Evolutionary conservation across 139 green algal genomes (phyloP).

Genomic region (Chlorella sp.): DNA sequence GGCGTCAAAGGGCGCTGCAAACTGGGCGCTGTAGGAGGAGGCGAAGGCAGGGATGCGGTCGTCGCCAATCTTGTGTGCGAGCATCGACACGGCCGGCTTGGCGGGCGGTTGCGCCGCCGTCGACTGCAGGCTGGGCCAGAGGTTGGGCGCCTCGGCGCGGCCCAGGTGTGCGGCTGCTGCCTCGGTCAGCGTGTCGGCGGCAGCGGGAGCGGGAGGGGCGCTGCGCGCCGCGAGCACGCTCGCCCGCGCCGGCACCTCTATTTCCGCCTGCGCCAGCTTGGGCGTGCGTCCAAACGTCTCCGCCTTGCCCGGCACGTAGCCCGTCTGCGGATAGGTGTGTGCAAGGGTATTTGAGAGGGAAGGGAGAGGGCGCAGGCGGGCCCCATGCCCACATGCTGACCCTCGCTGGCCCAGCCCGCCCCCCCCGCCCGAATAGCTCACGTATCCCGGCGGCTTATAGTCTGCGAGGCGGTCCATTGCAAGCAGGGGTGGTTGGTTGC

Average conservation of each 20-base stretch:
- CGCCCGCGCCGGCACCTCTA: background rate
- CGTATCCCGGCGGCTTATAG: too few relatives aligned
- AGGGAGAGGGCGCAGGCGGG: too few relatives aligned
- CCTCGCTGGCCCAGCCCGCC: too few relatives aligned
- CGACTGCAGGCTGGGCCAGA: conserved; percentile 65
- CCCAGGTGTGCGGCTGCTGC: background rate
- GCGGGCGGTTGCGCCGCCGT: conserved; percentile 52
- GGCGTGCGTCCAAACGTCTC: background rate
- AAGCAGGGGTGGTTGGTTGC: too few relatives aligned
- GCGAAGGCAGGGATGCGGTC: conserved; percentile 64
- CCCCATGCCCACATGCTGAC: too few relatives aligned
- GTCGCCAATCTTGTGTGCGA: conserved; percentile 72
- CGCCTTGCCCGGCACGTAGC: background rate
- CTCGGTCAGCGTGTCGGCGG: background rate
- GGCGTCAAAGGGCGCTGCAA: conserved; percentile 59
- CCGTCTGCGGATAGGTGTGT: too few relatives aligned
- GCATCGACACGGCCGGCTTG: conserved; percentile 65
- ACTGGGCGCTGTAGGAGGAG: conserved; percentile 71
- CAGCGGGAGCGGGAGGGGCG: background rate
- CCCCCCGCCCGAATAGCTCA: too few relatives aligned
- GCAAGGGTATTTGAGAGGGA: too few relatives aligned
- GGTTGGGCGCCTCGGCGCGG: conserved; percentile 20
- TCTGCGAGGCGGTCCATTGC: too few relatives aligned
- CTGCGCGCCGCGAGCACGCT: background rate
- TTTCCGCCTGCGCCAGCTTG: background rate